Conservation (phyloP, 1,139 yeast genomes). For the Candida sojae region DNA sequence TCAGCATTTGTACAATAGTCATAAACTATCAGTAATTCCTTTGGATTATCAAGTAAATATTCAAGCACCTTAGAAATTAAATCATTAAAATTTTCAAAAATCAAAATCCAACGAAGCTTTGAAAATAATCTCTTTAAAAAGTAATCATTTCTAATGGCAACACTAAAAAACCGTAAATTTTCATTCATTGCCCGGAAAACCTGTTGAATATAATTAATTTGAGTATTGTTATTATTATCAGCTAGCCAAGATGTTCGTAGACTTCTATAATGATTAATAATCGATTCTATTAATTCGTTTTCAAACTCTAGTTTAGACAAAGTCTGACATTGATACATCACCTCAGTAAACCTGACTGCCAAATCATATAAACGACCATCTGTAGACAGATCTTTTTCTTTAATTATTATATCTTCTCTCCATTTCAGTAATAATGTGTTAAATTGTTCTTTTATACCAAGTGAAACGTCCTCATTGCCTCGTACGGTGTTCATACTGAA, state of each 20-base stretch:
- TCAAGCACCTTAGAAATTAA: slow-evolving; percentile 23
- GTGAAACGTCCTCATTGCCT: slow-evolving; percentile 5
- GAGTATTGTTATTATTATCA: slow-evolving; percentile 5
- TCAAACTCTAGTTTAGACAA: slow-evolving; percentile 17
- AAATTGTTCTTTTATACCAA: slow-evolving; percentile 1
- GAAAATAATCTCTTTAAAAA: slow-evolving; percentile 23
- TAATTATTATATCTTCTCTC: slow-evolving; percentile 1
- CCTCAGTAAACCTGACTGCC: slow-evolving; percentile 19
- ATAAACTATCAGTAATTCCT: slow-evolving; percentile 20
- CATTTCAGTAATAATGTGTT: neutral
- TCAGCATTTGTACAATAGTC: slow-evolving; percentile 19
- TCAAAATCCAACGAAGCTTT: slow-evolving; percentile 31
- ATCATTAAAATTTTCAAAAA: slow-evolving; percentile 28
- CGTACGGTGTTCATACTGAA: slow-evolving; percentile 21
- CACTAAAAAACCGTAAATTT: slow-evolving; percentile 21
- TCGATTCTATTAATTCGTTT: slow-evolving; percentile 18
- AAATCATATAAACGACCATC: slow-evolving; percentile 5
- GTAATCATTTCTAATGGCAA: slow-evolving; percentile 23
- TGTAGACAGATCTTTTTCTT: neutral
- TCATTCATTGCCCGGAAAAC: slow-evolving; percentile 17
- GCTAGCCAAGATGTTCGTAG: slow-evolving; percentile 21
- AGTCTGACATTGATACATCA: slow-evolving; percentile 24
- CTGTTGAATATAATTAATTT: slow-evolving; percentile 21
- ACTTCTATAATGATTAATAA: slow-evolving; percentile 19
- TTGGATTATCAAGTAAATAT: slow-evolving; percentile 16